Percentiles rank a stretch among this genome's conserved stretches.
These are phyloP conservation scores for Lachnellula subtilissima DNA, from an alignment of 2,329 filamentous ascomycete genomes.

Conservation along the genomic window DNA sequence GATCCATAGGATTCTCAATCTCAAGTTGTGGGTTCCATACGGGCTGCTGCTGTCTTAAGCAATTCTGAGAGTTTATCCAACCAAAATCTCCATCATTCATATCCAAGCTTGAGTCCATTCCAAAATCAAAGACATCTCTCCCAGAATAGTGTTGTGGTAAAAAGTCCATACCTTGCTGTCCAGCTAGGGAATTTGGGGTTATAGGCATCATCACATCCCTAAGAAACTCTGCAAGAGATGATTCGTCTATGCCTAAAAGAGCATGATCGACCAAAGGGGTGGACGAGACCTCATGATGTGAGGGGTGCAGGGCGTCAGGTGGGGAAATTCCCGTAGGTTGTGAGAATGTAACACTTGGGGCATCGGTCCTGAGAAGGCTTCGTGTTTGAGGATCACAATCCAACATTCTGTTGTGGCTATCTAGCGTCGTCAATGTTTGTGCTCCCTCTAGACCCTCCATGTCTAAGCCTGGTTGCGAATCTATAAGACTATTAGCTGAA, in stretches of 20 bases:
- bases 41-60: not conserved
- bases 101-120: slow-evolving; percentile 4
- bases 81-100: slow-evolving; percentile 2
- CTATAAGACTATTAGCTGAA: not conserved
- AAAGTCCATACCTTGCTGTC: not conserved
- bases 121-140: slow-evolving; percentile 3
- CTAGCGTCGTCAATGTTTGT: not conserved
- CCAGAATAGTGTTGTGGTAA: not conserved
- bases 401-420: not conserved
- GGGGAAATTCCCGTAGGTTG: not conserved
- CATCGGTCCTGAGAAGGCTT: not conserved
- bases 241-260: slow-evolving; percentile 10
- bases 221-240: slow-evolving; percentile 12
- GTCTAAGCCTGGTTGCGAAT: not conserved
- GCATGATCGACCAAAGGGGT: not conserved
- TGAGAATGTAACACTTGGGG: not conserved
- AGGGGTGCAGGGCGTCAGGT: not conserved
- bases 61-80: not conserved
- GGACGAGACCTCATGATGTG: not conserved
- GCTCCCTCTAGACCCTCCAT: not conserved
- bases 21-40: not conserved
- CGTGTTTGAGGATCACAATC: not conserved
- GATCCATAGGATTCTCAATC: not conserved
- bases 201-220: slow-evolving; percentile 16
- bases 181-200: not conserved